Conservation (phyloP, 2,329 filamentous ascomycete genomes). For the Periglandula ipomoeae region DNA sequence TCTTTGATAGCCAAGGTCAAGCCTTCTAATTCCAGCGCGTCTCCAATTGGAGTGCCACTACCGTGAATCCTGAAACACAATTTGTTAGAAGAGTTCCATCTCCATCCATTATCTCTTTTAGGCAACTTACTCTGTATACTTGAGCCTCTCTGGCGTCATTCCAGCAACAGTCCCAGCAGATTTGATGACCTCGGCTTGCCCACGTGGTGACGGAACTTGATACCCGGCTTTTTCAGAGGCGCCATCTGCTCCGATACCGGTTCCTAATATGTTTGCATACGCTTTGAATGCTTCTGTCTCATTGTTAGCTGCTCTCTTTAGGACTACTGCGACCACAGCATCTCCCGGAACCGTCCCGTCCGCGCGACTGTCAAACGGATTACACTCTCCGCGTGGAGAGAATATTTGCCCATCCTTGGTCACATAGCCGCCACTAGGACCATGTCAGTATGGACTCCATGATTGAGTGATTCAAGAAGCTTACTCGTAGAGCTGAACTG, state of each 20-base stretch:
- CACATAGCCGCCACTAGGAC: conserved; percentile 7
- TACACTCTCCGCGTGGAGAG: conserved; percentile 7
- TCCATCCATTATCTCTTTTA: neutral
- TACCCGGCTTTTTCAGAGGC: conserved; percentile 9
- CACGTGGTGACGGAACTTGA: conserved; percentile 8
- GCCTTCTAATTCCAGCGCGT: conserved; percentile 9
- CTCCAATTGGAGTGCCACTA: conserved; percentile 10
- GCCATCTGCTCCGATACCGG: conserved; percentile 8
- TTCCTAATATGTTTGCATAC: conserved; percentile 9
- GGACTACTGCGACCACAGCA: conserved; percentile 5
- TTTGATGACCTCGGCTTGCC: conserved; percentile 10
- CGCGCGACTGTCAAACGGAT: conserved; percentile 7
- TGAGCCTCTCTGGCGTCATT: conserved; percentile 1
- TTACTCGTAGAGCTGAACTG: conserved; percentile 8
- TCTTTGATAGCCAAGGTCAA: conserved; percentile 6
- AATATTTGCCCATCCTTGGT: conserved; percentile 8
- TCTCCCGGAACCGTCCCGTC: conserved; percentile 8
- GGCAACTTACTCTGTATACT: conserved; percentile 7
- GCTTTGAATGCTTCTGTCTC: conserved; percentile 1
- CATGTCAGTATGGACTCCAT: neutral
- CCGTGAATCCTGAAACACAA: conserved; percentile 7
- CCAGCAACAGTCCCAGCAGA: conserved; percentile 6
- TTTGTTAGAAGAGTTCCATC: neutral
- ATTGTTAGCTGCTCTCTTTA: conserved; percentile 3
- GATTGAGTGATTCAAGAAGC: neutral